Conservation (phyloP, 306 rosid species). For the Rosa multiflora region DNA sequence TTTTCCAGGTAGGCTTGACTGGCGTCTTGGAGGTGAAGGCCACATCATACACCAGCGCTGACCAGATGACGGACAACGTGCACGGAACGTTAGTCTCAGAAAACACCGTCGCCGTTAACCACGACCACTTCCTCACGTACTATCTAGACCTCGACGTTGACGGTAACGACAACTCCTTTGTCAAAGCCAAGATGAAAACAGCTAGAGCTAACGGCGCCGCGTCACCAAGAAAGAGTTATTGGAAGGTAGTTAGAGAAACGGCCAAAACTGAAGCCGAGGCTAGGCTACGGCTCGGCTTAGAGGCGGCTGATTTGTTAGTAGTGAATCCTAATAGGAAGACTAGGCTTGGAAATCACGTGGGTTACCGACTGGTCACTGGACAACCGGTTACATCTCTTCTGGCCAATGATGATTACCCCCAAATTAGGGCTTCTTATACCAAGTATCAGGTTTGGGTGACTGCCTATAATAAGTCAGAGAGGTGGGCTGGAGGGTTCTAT, state of each 20-base stretch:
- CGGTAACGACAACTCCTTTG: constrained; percentile 59
- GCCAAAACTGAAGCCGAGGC: constrained; percentile 65
- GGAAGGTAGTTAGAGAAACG: constrained; percentile 57
- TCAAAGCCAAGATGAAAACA: constrained; percentile 50
- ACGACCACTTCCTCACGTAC: constrained; percentile 73
- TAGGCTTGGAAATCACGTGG: constrained; percentile 62
- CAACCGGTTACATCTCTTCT: constrained; percentile 57
- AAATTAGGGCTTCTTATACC: constrained; percentile 65
- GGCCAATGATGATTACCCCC: constrained; percentile 69
- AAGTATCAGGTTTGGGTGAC: constrained; percentile 81
- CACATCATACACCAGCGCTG: constrained; percentile 40
- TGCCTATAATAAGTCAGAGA: constrained; percentile 71
- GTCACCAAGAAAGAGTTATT: constrained; percentile 73
- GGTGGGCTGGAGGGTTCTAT: constrained; percentile 84
- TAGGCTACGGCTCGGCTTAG: constrained; percentile 51
- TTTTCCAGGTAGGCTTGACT: constrained; percentile 70
- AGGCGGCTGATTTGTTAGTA: constrained; percentile 58
- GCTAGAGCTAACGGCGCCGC: constrained; percentile 20
- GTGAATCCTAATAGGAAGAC: constrained; percentile 68
- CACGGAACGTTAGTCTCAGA: constrained; percentile 69
- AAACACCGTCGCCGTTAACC: constrained; percentile 63
- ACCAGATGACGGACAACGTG: constrained; percentile 35
- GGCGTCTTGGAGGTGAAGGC: constrained; percentile 70
- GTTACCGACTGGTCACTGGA: constrained; percentile 65
- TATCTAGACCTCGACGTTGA: constrained; percentile 79